These are phyloP conservation scores for Solanum habrochaites DNA, from an alignment of 257 asterid genomes.

Conservation along the genomic window DNA sequence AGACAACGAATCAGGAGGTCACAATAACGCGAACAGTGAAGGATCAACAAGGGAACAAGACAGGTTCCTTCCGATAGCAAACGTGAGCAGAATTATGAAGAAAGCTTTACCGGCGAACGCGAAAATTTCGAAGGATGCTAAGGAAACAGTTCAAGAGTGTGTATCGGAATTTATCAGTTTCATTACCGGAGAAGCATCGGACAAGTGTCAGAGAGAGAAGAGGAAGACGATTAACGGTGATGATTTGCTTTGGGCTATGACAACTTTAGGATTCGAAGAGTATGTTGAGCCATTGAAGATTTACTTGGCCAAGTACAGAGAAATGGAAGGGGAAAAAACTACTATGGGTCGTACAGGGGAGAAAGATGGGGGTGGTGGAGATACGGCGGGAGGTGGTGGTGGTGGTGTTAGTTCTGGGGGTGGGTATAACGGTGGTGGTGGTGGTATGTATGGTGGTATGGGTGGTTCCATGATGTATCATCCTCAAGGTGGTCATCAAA, in stretches of 20 bases:
- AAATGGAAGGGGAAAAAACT: background rate
- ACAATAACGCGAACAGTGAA: background rate
- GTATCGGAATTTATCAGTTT: background rate
- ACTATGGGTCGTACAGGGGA: background rate
- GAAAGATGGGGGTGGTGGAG: background rate
- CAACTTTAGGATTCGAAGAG: background rate
- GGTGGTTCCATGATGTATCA: background rate
- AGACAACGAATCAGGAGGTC: background rate
- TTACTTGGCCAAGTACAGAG: background rate
- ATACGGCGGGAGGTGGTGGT: background rate
- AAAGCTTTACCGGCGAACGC: background rate
- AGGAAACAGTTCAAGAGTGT: background rate
- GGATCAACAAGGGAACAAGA: background rate
- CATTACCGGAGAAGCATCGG: background rate
- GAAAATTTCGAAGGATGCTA: background rate
- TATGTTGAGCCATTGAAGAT: background rate
- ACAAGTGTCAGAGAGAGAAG: background rate
- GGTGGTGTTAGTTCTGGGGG: background rate
- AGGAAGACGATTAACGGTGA: background rate
- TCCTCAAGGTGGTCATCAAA: background rate
- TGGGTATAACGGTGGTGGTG: background rate
- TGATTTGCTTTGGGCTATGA: slow-evolving; percentile 1
- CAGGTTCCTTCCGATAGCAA: background rate
- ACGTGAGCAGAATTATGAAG: background rate
- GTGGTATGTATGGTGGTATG: background rate